Conservation (phyloP, 2,329 filamentous ascomycete species). For the Sporothrix variecibatus region DNA sequence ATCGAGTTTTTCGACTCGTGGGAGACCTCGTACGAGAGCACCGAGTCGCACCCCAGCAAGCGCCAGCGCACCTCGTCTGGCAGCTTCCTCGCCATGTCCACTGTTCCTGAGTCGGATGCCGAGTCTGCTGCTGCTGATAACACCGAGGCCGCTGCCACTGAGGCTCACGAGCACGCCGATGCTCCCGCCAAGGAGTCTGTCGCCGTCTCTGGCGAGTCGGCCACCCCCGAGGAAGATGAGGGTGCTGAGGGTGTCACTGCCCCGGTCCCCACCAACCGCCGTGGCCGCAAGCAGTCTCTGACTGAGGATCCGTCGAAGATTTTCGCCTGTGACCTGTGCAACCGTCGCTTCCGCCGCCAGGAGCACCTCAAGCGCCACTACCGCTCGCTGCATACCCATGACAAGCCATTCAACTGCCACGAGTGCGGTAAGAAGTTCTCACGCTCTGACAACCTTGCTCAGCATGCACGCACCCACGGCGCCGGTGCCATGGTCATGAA, state of each 20-base stretch:
- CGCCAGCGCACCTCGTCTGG: slow-evolving; percentile 51
- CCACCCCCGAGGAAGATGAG: slow-evolving; percentile 34
- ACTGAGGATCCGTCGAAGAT: slow-evolving; percentile 98
- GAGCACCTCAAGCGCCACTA: slow-evolving; percentile 99
- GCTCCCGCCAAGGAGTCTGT: slow-evolving; percentile 35
- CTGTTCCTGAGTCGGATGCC: slow-evolving; percentile 33
- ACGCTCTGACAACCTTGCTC: slow-evolving; percentile 92
- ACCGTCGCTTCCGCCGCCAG: slow-evolving; percentile 94
- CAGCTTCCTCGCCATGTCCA: slow-evolving; percentile 44
- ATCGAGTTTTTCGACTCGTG: slow-evolving; percentile 75
- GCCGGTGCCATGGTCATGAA: slow-evolving; percentile 89
- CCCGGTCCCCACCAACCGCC: slow-evolving; percentile 73
- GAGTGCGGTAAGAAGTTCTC: slow-evolving; percentile 99
- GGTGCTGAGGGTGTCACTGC: slow-evolving; percentile 36
- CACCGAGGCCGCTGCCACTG: slow-evolving; percentile 29
- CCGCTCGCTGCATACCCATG: slow-evolving; percentile 94
- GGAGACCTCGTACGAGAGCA: slow-evolving; percentile 58
- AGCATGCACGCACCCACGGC: slow-evolving; percentile 93
- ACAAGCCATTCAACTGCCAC: slow-evolving; percentile 96
- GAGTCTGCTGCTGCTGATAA: slow-evolving; percentile 30
- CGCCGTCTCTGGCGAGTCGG: slow-evolving; percentile 35
- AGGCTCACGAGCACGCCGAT: background rate
- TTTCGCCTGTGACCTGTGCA: slow-evolving; percentile 95
- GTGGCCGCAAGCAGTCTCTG: slow-evolving; percentile 95
- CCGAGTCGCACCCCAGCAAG: slow-evolving; percentile 61